Base-by-base conservation (phyloP, 768 basidiomycete species). In the Leccinum truebloodii region DNA sequence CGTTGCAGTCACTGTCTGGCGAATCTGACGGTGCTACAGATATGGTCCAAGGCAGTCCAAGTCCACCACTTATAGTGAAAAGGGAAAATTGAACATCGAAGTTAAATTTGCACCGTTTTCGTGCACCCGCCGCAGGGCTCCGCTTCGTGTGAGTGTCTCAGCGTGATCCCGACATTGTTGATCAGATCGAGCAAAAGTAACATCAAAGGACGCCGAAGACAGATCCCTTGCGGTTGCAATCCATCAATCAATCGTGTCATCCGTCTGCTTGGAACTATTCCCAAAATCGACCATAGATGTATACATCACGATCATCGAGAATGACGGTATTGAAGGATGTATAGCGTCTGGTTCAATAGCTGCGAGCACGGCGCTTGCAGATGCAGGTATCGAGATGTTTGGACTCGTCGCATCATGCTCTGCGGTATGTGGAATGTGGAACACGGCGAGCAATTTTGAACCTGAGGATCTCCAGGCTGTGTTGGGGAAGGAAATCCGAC, bases 91-190 rank as follows among this genome's bases (percentile, higher is more conserved):
- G 55, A 98, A 94, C 61, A 91, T 99, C 7, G 95, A 98, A 76
- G 92, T 98, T 55, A 98, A 98, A 75, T 98, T 95, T 68, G 84
- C 95, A 2, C 97, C 97, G 0, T 99, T 96, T 73, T 94, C 97
- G 8, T 94, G 89, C 66, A 75, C 78, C 30, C 82, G 80, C 16
- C 80, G 96, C 65, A 81, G 90, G 70, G 88, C 90, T 7, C 96
- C 96, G 0, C 83, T 96, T 67, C 87, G 91, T 63, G 96, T 96
- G 75, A 76, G 89, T 70, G 4, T 63, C 61, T 57, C 44, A 22
- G 22, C 55, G 55, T 53, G 37, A 49, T 56, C 28, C 28, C 30
- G 37, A 48, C 6, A 16, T 20, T 18, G 26, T 22, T 53, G 24
- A 18, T 44, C 53, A 24, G 56, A 54, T 54, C 57, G 24, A 66